Evolutionary conservation across 768 basidiomycete genomes (phyloP).

Genomic region (Hysterangium stoloniferum): DNA sequence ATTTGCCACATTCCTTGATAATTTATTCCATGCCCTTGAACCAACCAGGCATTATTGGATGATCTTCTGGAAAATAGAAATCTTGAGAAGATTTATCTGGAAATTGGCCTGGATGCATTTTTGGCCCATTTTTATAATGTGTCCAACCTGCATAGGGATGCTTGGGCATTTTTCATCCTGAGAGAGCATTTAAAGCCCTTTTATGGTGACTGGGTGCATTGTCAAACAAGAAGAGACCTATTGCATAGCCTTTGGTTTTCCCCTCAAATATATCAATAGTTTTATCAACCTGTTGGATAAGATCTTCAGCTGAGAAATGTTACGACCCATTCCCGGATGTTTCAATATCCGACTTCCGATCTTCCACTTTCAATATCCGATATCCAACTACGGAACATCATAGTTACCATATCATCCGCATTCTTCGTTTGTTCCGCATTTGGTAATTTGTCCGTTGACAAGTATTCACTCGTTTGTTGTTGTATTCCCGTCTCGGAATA

Average conservation of each 20-base stretch:
- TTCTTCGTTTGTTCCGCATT: too few species aligned
- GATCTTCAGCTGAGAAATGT: conserved; percentile 10
- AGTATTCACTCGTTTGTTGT: too few species aligned
- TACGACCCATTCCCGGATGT: too few species aligned
- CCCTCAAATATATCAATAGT: conserved; percentile 14
- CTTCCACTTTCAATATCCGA: too few species aligned
- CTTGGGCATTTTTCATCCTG: conserved; percentile 17
- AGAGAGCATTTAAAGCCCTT: conserved; percentile 14
- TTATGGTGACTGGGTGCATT: conserved; percentile 15
- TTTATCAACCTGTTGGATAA: conserved; percentile 7
- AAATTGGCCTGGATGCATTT: too few species aligned
- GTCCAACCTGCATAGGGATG: too few species aligned
- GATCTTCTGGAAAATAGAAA: conserved; percentile 15
- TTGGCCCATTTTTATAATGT: too few species aligned
- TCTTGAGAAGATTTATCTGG: conserved; percentile 1
- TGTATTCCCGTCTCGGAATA: too few species aligned
- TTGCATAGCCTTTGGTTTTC: conserved; percentile 15
- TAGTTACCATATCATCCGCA: too few species aligned
- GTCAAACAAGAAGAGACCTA: conserved; percentile 13
- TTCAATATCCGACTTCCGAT: too few species aligned
- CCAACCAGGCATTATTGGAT: conserved; percentile 15
- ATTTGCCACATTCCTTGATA: conserved; percentile 11
- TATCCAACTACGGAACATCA: too few species aligned
- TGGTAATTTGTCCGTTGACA: too few species aligned
- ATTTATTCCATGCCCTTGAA: conserved; percentile 18